These are phyloP conservation scores for Trichoderma cornu-damae DNA, from an alignment of 2,329 filamentous ascomycete species.

Conservation along the genomic window DNA sequence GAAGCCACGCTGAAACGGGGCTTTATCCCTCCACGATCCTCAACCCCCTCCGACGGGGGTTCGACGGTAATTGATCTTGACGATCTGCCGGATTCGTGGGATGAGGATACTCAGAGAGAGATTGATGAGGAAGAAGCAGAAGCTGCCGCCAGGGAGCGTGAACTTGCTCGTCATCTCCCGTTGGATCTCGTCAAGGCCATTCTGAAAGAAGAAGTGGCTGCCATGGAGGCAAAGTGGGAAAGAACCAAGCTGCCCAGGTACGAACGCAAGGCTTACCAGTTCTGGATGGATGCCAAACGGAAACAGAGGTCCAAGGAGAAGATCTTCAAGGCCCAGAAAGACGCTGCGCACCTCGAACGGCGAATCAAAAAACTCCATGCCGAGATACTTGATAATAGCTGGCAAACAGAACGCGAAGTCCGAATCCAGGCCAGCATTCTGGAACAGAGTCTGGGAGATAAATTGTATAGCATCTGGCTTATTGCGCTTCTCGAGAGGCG, in stretches of 20 bases:
- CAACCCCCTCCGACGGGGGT: constrained; percentile 22
- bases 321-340: constrained; percentile 40
- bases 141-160: constrained; percentile 20
- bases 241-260: constrained; percentile 51
- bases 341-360: constrained; percentile 39
- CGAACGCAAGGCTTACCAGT: constrained; percentile 49
- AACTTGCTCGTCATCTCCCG: constrained; percentile 30
- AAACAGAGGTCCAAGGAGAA: constrained; percentile 33
- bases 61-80: constrained; percentile 42
- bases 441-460: constrained; percentile 60
- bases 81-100: constrained; percentile 34
- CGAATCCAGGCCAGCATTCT: constrained; percentile 52
- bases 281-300: constrained; percentile 57
- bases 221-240: constrained; percentile 53
- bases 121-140: constrained; percentile 45
- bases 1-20: constrained; percentile 19
- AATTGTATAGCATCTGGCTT: constrained; percentile 49
- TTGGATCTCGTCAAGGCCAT: constrained; percentile 45
- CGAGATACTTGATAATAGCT: constrained; percentile 49
- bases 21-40: constrained; percentile 18
- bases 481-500: constrained; percentile 43
- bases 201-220: constrained; percentile 50
- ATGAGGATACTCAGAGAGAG: constrained; percentile 56
- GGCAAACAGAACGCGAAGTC: constrained; percentile 50
- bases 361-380: constrained; percentile 53